Evolutionary conservation across 1,139 yeast species (phyloP).

Genomic region (Saccharomyces uvarum): DNA sequence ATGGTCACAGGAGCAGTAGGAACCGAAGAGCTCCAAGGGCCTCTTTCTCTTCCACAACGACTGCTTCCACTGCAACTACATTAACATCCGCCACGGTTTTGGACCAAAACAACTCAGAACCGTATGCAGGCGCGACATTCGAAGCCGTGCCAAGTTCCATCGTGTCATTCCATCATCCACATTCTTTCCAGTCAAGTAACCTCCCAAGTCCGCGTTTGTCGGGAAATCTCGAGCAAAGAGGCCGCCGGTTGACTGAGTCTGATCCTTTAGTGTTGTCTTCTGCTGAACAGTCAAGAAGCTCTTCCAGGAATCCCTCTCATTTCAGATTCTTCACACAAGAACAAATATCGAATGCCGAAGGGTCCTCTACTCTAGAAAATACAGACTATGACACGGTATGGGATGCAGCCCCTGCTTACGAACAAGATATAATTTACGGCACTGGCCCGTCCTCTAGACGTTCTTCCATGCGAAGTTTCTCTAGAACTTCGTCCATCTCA

Average conservation of each 20-base stretch:
- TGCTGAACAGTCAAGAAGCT: slow-evolving; percentile 18
- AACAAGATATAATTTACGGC: slow-evolving; percentile 34
- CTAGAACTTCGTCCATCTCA: slow-evolving; percentile 11
- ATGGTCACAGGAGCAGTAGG: neutral
- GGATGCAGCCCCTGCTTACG: slow-evolving; percentile 47
- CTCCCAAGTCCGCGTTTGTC: slow-evolving; percentile 19
- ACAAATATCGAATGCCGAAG: slow-evolving; percentile 80
- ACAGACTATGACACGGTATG: slow-evolving; percentile 59
- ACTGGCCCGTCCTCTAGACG: slow-evolving; percentile 26
- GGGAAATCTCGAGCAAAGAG: neutral
- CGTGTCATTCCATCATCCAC: slow-evolving; percentile 72
- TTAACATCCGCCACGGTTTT: slow-evolving; percentile 24
- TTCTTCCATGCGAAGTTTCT: slow-evolving; percentile 21
- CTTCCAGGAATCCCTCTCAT: slow-evolving; percentile 30
- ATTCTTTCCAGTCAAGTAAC: slow-evolving; percentile 31
- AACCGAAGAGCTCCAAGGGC: slow-evolving; percentile 10
- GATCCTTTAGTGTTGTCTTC: slow-evolving; percentile 15
- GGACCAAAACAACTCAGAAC: slow-evolving; percentile 44
- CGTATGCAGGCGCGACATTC: slow-evolving; percentile 84
- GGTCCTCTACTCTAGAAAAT: slow-evolving; percentile 63
- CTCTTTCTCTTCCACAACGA: slow-evolving; percentile 28
- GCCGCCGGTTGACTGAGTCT: slow-evolving; percentile 6
- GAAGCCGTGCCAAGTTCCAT: slow-evolving; percentile 87
- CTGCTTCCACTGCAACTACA: slow-evolving; percentile 28
- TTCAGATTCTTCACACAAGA: slow-evolving; percentile 78